A percentile compares a stretch with the other conserved stretches of the same genome.
Conservation (phyloP, 2,329 filamentous ascomycete genomes). For the Phialocephala sp. region DNA sequence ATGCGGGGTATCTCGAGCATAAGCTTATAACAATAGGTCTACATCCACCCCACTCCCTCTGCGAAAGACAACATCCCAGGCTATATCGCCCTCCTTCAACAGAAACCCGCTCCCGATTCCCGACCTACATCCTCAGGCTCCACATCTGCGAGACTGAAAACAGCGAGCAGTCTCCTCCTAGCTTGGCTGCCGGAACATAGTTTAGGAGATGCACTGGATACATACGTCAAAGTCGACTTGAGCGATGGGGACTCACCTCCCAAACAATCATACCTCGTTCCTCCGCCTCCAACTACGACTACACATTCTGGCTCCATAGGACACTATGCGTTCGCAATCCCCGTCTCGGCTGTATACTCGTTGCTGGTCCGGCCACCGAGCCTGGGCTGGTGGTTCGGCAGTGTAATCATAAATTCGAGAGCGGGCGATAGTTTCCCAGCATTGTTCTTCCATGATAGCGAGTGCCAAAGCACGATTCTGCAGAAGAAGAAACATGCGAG, state of each 20-base stretch:
- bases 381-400: constrained; percentile 98
- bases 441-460: constrained; percentile 95
- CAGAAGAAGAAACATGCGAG: constrained; percentile 86
- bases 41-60: constrained; percentile 91
- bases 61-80: constrained; percentile 95
- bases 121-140: constrained; percentile 40
- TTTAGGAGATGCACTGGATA: constrained; percentile 82
- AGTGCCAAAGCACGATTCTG: constrained; percentile 93
- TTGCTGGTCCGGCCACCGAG: constrained; percentile 89
- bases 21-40: constrained; percentile 65
- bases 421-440: constrained; percentile 93
- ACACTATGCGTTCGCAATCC: constrained; percentile 89
- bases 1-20: constrained; percentile 22
- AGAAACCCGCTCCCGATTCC: constrained; percentile 63
- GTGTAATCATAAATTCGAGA: constrained; percentile 88
- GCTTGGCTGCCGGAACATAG: constrained; percentile 93
- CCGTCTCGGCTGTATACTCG: constrained; percentile 88
- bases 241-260: constrained; percentile 81
- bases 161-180: constrained; percentile 78
- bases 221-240: constrained; percentile 95
- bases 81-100: constrained; percentile 91
- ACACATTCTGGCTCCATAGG: constrained; percentile 73
- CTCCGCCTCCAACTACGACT: constrained; percentile 86
- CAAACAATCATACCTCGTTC: constrained; percentile 87
- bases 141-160: constrained; percentile 52